A percentile compares a stretch with the other conserved stretches of the same genome.
Evolutionary conservation across 2,329 filamentous ascomycete species (phyloP).

Genomic region (Colletotrichum sp.): DNA sequence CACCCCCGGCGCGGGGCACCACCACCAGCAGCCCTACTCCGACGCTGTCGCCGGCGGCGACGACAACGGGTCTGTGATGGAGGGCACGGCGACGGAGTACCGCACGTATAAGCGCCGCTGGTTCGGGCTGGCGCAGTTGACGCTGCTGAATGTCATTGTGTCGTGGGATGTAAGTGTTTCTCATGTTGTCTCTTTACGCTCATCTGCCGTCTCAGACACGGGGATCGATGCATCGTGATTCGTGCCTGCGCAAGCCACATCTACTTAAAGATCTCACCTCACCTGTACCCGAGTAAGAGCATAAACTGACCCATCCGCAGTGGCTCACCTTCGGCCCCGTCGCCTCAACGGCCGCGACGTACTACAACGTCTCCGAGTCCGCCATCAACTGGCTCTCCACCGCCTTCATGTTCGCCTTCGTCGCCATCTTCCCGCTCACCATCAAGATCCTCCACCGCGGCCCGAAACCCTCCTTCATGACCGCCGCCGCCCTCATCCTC

Average conservation of each 20-base stretch:
- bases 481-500: conserved; percentile 74
- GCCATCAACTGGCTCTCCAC: conserved; percentile 94
- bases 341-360: conserved; percentile 73
- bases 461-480: conserved; percentile 78
- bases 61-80: conserved; percentile 27
- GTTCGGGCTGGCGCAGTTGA: conserved; percentile 84
- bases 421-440: conserved; percentile 71
- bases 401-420: conserved; percentile 85
- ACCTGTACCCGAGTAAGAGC: too few species aligned
- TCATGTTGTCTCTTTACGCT: not conserved
- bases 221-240: not conserved
- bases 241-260: not conserved
- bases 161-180: conserved; percentile 85
- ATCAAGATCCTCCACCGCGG: conserved; percentile 83
- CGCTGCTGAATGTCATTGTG: conserved; percentile 88
- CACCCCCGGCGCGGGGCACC: not conserved
- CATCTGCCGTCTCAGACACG: not conserved
- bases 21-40: not conserved
- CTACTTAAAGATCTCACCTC: not conserved
- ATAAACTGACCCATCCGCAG: conserved; percentile 42
- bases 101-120: conserved; percentile 81
- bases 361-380: conserved; percentile 76
- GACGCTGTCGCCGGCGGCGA: conserved; percentile 21
- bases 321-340: conserved; percentile 94
- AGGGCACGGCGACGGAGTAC: conserved; percentile 36